phyloP scores from a whole-genome alignment of 257 asterid species.

The Ilex asprella region DNA sequence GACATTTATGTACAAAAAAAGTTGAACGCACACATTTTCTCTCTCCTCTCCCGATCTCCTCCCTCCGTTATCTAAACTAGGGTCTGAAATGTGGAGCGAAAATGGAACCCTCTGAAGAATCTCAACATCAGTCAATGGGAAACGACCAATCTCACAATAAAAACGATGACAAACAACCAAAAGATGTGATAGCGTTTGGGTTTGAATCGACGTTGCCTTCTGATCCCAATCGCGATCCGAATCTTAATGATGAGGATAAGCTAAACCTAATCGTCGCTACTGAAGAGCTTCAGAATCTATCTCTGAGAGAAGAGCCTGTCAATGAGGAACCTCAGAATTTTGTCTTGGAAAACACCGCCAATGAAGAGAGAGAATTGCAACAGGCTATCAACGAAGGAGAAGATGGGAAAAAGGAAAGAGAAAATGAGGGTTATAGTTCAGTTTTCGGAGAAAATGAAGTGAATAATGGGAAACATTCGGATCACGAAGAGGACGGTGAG shows the following conservation, averaged over 20 bases:
- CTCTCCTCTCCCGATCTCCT: too few species aligned
- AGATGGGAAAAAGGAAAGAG: background rate
- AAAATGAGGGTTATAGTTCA: background rate
- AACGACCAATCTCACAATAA: background rate
- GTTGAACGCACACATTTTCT: too few species aligned
- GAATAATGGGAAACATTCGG: constrained; percentile 4
- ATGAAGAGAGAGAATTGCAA: constrained; percentile 7
- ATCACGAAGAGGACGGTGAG: constrained; percentile 7
- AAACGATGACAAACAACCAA: background rate
- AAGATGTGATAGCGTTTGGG: background rate
- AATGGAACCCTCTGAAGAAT: background rate
- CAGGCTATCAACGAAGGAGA: constrained; percentile 2
- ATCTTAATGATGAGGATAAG: constrained; percentile 3
- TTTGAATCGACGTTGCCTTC: background rate
- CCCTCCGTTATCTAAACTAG: background rate
- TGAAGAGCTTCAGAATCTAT: too few species aligned
- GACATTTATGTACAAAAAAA: too few species aligned
- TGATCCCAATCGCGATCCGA: constrained; percentile 8
- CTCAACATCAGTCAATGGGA: background rate
- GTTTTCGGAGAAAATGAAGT: too few species aligned
- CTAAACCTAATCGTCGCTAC: too few species aligned
- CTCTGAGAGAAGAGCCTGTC: background rate
- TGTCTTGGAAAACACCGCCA: constrained; percentile 7
- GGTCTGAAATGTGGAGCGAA: background rate
- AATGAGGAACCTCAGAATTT: constrained; percentile 8